Evolutionary conservation across 805 yeast species (phyloP).

Genomic region (Barnettozyma pratensis): DNA sequence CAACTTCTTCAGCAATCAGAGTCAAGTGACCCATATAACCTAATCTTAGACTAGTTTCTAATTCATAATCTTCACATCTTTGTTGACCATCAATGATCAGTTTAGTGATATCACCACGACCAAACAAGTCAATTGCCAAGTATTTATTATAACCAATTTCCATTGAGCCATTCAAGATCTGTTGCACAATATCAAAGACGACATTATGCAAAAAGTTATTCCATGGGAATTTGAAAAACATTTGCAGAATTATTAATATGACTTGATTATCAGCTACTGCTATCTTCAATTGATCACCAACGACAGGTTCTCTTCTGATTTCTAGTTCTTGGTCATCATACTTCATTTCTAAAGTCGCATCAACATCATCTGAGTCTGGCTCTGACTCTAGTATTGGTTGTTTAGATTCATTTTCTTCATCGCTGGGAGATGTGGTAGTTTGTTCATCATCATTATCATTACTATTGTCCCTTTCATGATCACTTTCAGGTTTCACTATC

Average conservation of each 20-base stretch:
- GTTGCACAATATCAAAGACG: constrained; percentile 94
- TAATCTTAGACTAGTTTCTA: constrained; percentile 55
- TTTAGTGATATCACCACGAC: constrained; percentile 54
- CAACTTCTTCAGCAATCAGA: constrained; percentile 91
- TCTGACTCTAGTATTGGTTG: constrained; percentile 21
- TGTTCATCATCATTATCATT: constrained; percentile 12
- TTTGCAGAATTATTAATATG: constrained; percentile 58
- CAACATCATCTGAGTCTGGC: constrained; percentile 22
- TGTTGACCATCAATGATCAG: constrained; percentile 58
- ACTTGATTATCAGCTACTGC: constrained; percentile 72
- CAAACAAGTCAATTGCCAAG: constrained; percentile 65
- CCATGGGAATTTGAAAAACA: constrained; percentile 90
- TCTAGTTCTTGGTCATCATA: constrained; percentile 35
- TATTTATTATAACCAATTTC: constrained; percentile 82
- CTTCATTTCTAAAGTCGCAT: constrained; percentile 25
- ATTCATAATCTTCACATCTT: constrained; percentile 55
- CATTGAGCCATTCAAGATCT: constrained; percentile 81
- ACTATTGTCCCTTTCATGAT: constrained; percentile 6
- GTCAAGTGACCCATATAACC: constrained; percentile 98
- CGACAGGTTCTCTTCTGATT: constrained; percentile 56
- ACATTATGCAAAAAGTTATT: constrained; percentile 96
- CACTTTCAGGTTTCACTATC: constrained; percentile 16
- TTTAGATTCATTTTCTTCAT: background rate
- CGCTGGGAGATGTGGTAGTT: background rate
- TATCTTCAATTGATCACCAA: constrained; percentile 86